These are phyloP conservation scores for Apostasia ramifera DNA, from an alignment of 106 monocot genomes.

Conservation along the genomic window DNA sequence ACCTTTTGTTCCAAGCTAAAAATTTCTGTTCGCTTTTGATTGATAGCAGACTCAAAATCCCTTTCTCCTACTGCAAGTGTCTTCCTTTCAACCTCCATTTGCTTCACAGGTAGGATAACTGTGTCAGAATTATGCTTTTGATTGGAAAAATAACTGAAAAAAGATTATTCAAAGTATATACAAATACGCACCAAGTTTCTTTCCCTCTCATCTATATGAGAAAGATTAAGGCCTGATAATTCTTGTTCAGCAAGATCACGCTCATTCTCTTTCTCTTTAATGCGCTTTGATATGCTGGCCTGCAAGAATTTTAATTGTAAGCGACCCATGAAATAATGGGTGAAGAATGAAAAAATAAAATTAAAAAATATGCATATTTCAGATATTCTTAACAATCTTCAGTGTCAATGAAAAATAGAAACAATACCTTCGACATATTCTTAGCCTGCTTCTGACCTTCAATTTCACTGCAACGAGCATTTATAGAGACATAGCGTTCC, in stretches of 20 bases:
- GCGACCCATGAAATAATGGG: neutral
- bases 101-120: slow-evolving; percentile 31
- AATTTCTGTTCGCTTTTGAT: slow-evolving; percentile 67
- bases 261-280: slow-evolving; percentile 60
- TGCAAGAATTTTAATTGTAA: slow-evolving; percentile 23
- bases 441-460: slow-evolving; percentile 73
- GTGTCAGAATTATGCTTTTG: neutral
- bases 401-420: neutral
- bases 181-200: slow-evolving; percentile 46
- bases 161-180: neutral
- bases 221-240: slow-evolving; percentile 60
- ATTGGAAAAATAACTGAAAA: slow-evolving; percentile 7
- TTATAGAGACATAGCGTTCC: slow-evolving; percentile 45
- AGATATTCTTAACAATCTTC: neutral
- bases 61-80: slow-evolving; percentile 47
- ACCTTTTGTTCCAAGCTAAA: slow-evolving; percentile 81
- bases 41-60: slow-evolving; percentile 70
- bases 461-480: slow-evolving; percentile 64
- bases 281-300: slow-evolving; percentile 54
- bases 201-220: slow-evolving; percentile 83
- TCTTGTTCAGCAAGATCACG: slow-evolving; percentile 66
- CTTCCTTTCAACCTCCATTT: slow-evolving; percentile 88
- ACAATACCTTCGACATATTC: slow-evolving; percentile 46
- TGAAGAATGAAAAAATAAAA: neutral
- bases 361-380: slow-evolving; percentile 3